Conservation (phyloP, 179 eudicot species). For the Dionaea muscipula region DNA sequence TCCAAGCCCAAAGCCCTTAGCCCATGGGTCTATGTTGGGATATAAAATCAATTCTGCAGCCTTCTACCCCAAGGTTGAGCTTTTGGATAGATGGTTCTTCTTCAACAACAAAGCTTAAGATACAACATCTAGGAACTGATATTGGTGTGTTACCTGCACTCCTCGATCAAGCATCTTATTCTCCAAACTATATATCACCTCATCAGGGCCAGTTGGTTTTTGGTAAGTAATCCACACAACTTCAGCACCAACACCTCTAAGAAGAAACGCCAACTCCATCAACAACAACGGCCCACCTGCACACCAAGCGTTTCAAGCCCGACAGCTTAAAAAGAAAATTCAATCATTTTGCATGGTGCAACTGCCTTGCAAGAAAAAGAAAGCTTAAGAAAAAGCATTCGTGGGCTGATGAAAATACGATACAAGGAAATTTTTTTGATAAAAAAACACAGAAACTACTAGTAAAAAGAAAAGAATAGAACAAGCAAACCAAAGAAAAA, state of each 20-base stretch:
- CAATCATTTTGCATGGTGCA: neutral
- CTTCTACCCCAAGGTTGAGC: no score
- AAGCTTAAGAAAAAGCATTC: neutral
- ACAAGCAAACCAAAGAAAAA: neutral
- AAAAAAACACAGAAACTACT: no score
- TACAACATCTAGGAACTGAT: neutral
- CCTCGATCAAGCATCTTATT: slow-evolving; percentile 79
- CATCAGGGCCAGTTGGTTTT: slow-evolving; percentile 50
- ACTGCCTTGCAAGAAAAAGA: no score
- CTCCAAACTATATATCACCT: slow-evolving; percentile 67
- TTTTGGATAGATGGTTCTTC: no score
- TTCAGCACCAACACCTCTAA: slow-evolving; percentile 60
- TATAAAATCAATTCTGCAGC: no score
- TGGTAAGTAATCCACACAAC: slow-evolving; percentile 81
- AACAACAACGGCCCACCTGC: slow-evolving; percentile 79
- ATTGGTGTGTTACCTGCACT: slow-evolving; percentile 45
- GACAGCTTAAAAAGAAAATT: slow-evolving; percentile 1
- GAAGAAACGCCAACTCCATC: slow-evolving; percentile 76
- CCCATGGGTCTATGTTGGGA: no score
- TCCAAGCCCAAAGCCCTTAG: no score
- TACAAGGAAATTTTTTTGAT: no score
- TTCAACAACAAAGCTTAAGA: no score
- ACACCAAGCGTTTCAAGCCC: slow-evolving; percentile 4
- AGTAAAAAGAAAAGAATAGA: neutral
- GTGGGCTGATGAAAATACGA: no score